Evolutionary conservation across 306 rosid genomes (phyloP), one percentile per base, ranked within the genome.

Genomic region (Hippophae tibetana): DNA sequence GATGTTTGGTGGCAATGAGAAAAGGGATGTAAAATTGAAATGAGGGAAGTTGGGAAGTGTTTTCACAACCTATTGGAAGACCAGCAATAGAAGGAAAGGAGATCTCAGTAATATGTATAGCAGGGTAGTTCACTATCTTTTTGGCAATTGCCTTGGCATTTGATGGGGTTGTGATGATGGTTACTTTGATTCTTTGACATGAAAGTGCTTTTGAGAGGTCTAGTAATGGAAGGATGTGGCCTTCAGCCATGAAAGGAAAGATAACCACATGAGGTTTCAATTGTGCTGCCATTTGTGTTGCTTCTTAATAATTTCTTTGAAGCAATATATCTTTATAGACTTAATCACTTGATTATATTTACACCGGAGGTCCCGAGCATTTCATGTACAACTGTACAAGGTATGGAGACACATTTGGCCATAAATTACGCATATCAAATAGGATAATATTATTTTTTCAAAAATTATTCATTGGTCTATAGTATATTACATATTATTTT

Each of bases 231-330:
- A 74, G 56, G 11, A 74, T 63, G 52, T 68, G 78, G 53, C 79
- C 74, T 47, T 69, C 67, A 26, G 74, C 70, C 74, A 69, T 68
- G 63, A 40, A 60, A 5, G 79, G 79, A 45, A 74, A 74, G 11
- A 74, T 48, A 5, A 69, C 63, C 0, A 64, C 55, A 52, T 69
- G 79, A 44, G 54, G 63, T 10, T 43, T 27, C 3, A 8, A 6
- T 6, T 57, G 40, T 13, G 46, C 44, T 31, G 59, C 67, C 67
- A 63, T 63, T n/a, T 18, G 23, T 18, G 3, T 18, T 47, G 23
- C 6, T 7, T 42, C 23, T 6, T 18, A n/a, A 25, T 12, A 23
- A 7, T 47, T 1, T 47, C 50, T 47, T 13, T 31, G 38, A 31
- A 31, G 38, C 38, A 31, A 31, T 31, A 31, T 4, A 4, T 31